Conservation (phyloP, 805 yeast genomes). For the Saccharomycopsis sp. region DNA sequence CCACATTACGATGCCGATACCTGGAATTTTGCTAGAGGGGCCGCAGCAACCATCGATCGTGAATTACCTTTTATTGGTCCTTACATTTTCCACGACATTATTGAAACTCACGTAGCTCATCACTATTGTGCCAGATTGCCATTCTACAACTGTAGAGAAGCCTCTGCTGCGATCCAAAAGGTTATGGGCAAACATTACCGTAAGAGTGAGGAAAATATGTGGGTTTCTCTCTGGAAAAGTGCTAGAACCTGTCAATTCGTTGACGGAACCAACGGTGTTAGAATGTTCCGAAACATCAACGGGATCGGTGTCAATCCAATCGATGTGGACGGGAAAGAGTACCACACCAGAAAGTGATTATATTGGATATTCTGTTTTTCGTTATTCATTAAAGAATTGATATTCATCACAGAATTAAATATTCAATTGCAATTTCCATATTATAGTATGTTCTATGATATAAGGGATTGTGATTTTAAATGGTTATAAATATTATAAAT, state of each 20-base stretch:
- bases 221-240: slow-evolving; percentile 55
- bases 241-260: slow-evolving; percentile 66
- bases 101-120: slow-evolving; percentile 86
- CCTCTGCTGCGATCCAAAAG: slow-evolving; percentile 68
- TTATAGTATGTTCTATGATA: too few relatives aligned
- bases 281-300: slow-evolving; percentile 72
- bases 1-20: slow-evolving; percentile 72
- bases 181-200: slow-evolving; percentile 82
- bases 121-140: slow-evolving; percentile 82
- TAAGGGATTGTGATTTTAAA: too few relatives aligned
- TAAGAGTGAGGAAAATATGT: slow-evolving; percentile 61
- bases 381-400: too few relatives aligned
- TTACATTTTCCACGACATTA: slow-evolving; percentile 78
- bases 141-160: slow-evolving; percentile 80
- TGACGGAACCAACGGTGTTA: slow-evolving; percentile 62
- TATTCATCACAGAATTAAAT: too few relatives aligned
- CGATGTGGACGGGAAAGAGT: slow-evolving; percentile 18
- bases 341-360: neutral
- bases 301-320: slow-evolving; percentile 38
- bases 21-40: slow-evolving; percentile 88
- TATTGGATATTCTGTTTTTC: too few relatives aligned
- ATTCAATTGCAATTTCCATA: too few relatives aligned
- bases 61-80: slow-evolving; percentile 76
- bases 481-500: too few relatives aligned
- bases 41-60: slow-evolving; percentile 84